Conservation (phyloP, 208 protist genomes). For the Naegleria gruberi region DNA sequence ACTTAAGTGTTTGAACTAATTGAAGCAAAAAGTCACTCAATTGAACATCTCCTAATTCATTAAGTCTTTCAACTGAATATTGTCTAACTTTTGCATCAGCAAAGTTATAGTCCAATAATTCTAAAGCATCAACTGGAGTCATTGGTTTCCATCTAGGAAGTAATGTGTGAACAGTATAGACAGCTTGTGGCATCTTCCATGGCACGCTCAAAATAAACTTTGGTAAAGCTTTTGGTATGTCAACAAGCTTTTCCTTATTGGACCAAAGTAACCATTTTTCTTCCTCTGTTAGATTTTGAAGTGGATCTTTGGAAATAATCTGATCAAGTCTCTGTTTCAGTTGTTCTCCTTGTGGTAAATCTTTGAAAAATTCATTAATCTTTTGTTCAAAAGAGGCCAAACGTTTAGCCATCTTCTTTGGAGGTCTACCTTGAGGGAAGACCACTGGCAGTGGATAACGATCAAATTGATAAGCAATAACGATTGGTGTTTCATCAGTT, state of each 20-base stretch:
- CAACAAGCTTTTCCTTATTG: conserved; percentile 50
- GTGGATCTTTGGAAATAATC: conserved; percentile 52
- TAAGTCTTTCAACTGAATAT: conserved; percentile 56
- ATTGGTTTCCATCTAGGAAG: conserved; percentile 23
- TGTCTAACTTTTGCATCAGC: conserved; percentile 56
- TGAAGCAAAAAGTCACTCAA: conserved; percentile 64
- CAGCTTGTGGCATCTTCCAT: conserved; percentile 56
- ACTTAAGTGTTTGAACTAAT: conserved; percentile 70
- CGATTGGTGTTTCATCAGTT: conserved; percentile 36
- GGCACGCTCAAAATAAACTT: conserved; percentile 62
- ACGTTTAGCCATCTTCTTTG: conserved; percentile 32
- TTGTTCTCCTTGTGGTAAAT: not conserved
- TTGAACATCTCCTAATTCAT: conserved; percentile 56
- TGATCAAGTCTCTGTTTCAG: conserved; percentile 36
- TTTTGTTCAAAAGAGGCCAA: conserved; percentile 39
- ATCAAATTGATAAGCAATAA: conserved; percentile 49
- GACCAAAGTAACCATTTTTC: conserved; percentile 64
- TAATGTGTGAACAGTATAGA: conserved; percentile 53
- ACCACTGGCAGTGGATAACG: conserved; percentile 36
- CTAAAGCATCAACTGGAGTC: not conserved
- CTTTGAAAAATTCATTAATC: conserved; percentile 46
- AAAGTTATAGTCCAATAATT: conserved; percentile 31
- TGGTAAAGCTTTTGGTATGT: conserved; percentile 50
- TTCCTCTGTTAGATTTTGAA: conserved; percentile 46
- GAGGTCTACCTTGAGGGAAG: conserved; percentile 26